Evolutionary conservation across 768 basidiomycete genomes (phyloP).

Genomic region (Boletales sp.): DNA sequence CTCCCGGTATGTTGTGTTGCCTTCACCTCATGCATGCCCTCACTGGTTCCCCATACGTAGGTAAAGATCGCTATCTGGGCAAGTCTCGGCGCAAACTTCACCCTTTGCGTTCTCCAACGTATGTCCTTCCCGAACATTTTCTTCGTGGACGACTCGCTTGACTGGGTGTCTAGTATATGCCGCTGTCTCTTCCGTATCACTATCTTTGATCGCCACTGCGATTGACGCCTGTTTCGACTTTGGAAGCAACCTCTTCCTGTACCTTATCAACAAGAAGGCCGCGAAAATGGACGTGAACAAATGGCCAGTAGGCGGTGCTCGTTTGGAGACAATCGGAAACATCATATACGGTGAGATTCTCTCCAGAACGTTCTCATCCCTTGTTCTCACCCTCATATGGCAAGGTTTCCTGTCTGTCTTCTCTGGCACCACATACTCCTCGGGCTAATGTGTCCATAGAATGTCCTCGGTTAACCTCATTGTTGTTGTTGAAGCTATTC

Average conservation of each 20-base stretch:
- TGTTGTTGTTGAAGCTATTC: conserved; percentile 83
- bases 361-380: not conserved
- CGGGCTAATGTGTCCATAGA: conserved; percentile 34
- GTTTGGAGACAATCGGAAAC: conserved; percentile 87
- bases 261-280: conserved; percentile 75
- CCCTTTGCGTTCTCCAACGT: conserved; percentile 72
- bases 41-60: conserved; percentile 34
- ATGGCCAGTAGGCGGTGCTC: conserved; percentile 91
- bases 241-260: conserved; percentile 79
- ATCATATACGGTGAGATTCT: conserved; percentile 66
- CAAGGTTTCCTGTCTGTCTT: conserved; percentile 46
- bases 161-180: conserved; percentile 68
- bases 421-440: not conserved
- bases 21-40: not conserved
- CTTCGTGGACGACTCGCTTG: not conserved
- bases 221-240: conserved; percentile 88
- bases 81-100: conserved; percentile 74
- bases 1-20: conserved; percentile 48
- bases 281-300: conserved; percentile 69
- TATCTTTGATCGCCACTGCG: conserved; percentile 85
- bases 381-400: conserved; percentile 1
- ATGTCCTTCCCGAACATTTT: not conserved
- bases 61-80: conserved; percentile 87
- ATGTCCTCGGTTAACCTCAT: conserved; percentile 93
- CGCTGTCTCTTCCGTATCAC: conserved; percentile 76